A percentile compares a stretch with the other conserved stretches of the same genome.
These are phyloP conservation scores for Citeromyces nyonsensis DNA, from an alignment of 805 yeast genomes.

Conservation along the genomic window DNA sequence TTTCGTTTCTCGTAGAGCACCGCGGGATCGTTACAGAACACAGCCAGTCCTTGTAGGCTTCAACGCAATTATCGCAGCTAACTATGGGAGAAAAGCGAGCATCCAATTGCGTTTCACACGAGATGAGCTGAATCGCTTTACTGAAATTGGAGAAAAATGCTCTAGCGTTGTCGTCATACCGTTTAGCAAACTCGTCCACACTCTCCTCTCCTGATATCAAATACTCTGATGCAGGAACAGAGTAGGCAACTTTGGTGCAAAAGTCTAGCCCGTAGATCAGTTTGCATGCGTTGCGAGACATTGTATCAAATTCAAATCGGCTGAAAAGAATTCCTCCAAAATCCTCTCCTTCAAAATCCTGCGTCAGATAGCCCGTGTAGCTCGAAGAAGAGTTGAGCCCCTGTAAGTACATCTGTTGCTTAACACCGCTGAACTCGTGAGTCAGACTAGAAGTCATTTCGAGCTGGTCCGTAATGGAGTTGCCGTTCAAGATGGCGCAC, in stretches of 20 bases:
- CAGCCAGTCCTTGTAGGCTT: constrained; percentile 72
- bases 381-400: constrained; percentile 45
- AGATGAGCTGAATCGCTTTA: constrained; percentile 56
- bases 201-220: constrained; percentile 13
- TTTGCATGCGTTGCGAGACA: constrained; percentile 44
- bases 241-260: constrained; percentile 72
- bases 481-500: constrained; percentile 56
- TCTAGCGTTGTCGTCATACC: constrained; percentile 54
- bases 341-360: constrained; percentile 18
- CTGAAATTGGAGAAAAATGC: constrained; percentile 48
- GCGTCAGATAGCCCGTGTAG: constrained; percentile 51
- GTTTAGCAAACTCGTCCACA: constrained; percentile 17
- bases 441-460: constrained; percentile 20
- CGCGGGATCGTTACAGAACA: constrained; percentile 83
- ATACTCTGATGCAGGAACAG: constrained; percentile 45
- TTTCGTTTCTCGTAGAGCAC: constrained; percentile 39
- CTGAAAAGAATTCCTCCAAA: constrained; percentile 54
- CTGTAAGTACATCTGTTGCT: constrained; percentile 46
- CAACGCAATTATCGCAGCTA: constrained; percentile 58
- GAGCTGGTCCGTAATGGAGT: constrained; percentile 12
- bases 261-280: constrained; percentile 61
- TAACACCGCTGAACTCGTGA: constrained; percentile 26
- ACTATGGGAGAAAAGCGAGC: constrained; percentile 60
- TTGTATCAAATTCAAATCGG: constrained; percentile 40
- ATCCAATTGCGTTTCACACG: constrained; percentile 58